Evolutionary conservation across 306 rosid species (phyloP).

Genomic region (Quercus parvula): DNA sequence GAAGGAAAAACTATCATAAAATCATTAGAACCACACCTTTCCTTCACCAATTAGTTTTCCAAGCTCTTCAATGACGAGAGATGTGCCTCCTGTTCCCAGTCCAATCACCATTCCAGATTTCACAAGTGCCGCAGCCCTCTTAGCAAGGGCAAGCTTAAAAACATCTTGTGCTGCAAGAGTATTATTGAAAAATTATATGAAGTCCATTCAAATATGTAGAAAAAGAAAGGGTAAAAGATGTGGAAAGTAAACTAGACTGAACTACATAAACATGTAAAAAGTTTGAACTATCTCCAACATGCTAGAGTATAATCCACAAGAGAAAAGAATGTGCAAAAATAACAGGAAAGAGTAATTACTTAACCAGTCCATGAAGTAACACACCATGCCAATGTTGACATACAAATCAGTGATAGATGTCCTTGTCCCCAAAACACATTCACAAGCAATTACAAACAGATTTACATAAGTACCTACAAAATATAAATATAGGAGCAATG

Average conservation of each 20-base stretch:
- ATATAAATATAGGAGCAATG: too few relatives aligned
- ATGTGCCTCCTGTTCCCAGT: slow-evolving; percentile 5
- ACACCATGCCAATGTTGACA: too few relatives aligned
- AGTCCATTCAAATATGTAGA: not conserved
- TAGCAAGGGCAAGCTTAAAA: slow-evolving; percentile 13
- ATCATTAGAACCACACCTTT: slow-evolving; percentile 13
- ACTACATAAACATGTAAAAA: not conserved
- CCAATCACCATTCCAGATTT: slow-evolving; percentile 24
- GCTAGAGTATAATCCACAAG: not conserved
- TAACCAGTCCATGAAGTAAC: too few relatives aligned
- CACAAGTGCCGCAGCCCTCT: slow-evolving; percentile 12
- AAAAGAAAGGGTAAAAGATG: not conserved
- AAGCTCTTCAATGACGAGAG: slow-evolving; percentile 20
- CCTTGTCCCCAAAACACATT: too few relatives aligned
- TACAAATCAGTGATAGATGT: too few relatives aligned
- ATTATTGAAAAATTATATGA: not conserved
- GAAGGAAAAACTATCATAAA: not conserved
- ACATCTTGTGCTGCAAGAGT: slow-evolving; percentile 15
- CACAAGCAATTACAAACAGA: too few relatives aligned
- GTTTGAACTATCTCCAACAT: too few relatives aligned
- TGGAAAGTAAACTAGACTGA: not conserved
- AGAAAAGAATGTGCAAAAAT: not conserved
- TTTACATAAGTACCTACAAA: too few relatives aligned
- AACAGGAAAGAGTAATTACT: too few relatives aligned
- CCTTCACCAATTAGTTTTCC: slow-evolving; percentile 16